Base-by-base conservation (phyloP, 805 yeast genomes). In the Huiozyma naganishii region DNA sequence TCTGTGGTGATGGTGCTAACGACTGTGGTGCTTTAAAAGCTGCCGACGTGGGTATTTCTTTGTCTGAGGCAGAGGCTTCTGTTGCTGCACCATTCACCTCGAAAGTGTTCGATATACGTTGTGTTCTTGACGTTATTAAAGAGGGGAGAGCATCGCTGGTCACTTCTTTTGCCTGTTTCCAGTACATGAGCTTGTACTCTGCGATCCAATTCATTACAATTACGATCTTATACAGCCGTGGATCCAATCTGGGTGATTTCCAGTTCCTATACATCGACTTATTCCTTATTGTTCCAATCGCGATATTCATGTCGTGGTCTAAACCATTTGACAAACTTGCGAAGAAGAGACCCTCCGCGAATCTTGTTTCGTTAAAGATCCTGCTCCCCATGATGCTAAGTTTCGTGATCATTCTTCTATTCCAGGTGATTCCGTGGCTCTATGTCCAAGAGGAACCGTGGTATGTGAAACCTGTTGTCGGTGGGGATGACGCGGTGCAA, bases 1-100 rank as follows among this genome's bases (percentile, higher is more conserved):
- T 92, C 63, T 92, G 97, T 66, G 99, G 99, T 33, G 99, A 92
- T 66, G 99, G 99, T 51, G 99, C 99, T 6, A 92, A 92, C 64
- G 99, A 92, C 59, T 92, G 97, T 65, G 98, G 98, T 52, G 99
- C 99, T 0, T 69, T 92, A 45, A 92, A 90, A 57, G 95, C 96
- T 10, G 97, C 98, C 0, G 95, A 92, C 65, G 95, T 94, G 41
- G 99, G 99, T 12, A 79, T 92, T 13, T 90, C 97, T 0, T 67
- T 92, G 40, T 85, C 95, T 29, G 98, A 92, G 61, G 98, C 97
- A 0, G 99, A 92, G 59, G 98, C 98, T 0, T 84, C 95, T 3
- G 97, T 92, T 12, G 98, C 98, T 0, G 98, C 98, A 0, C 98
- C 99, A 3, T 92, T 92, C 61, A 92, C 99, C 0, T 86, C 95